These are phyloP conservation scores for Prunus mume DNA, from an alignment of 306 rosid species.

Conservation along the genomic window DNA sequence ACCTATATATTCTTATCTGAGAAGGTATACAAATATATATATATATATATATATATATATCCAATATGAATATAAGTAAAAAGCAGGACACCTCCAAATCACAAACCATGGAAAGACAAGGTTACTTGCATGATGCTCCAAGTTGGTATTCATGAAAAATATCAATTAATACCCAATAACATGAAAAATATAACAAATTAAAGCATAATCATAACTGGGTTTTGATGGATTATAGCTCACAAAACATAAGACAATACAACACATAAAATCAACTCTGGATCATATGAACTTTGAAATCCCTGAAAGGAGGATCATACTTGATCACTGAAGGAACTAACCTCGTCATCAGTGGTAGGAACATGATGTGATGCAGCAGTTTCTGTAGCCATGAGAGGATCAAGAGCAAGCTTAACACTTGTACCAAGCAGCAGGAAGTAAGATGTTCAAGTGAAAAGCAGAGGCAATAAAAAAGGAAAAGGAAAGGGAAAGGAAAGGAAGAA, in stretches of 20 bases:
- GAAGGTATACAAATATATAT: not conserved
- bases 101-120: not conserved
- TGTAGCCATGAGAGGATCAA: conserved; percentile 48
- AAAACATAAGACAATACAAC: not conserved
- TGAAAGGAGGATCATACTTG: not conserved
- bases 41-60: no score
- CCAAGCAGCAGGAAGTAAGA: conserved; percentile 15
- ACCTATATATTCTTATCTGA: not conserved
- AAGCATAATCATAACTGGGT: not conserved
- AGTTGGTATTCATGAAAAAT: not conserved
- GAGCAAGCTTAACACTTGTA: conserved; percentile 15
- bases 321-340: conserved; percentile 42
- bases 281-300: not conserved
- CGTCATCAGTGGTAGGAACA: conserved; percentile 44
- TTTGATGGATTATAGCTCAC: not conserved
- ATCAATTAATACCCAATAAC: not conserved
- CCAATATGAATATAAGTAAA: not conserved
- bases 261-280: not conserved
- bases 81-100: not conserved
- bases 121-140: not conserved
- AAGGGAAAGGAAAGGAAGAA: conserved; percentile 32
- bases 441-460: conserved; percentile 9
- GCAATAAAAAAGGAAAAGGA: not conserved
- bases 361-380: conserved; percentile 40
- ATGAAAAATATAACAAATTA: not conserved